Conservation (phyloP, 2,329 filamentous ascomycete species). For the Aspergillus tanneri region DNA sequence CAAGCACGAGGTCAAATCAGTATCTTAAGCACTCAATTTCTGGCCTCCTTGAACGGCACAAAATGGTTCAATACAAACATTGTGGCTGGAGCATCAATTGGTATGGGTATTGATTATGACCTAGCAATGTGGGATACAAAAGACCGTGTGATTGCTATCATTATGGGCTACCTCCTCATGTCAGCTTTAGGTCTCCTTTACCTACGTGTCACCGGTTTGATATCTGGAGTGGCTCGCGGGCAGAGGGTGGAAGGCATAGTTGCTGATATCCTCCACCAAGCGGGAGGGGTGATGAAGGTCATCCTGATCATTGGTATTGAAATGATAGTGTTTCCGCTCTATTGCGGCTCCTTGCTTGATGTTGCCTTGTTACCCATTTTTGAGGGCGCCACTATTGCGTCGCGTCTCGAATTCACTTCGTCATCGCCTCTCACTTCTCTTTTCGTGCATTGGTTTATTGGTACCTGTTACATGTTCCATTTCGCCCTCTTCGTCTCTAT, state of each 20-base stretch:
- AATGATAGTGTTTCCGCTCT: conserved; percentile 95
- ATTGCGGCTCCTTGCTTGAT: conserved; percentile 90
- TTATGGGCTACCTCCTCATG: conserved; percentile 77
- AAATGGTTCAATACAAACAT: conserved; percentile 30
- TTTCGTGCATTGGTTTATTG: conserved; percentile 98
- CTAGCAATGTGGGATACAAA: conserved; percentile 69
- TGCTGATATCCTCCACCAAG: conserved; percentile 83
- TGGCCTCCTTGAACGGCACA: conserved; percentile 25
- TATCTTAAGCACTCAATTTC: conserved; percentile 21
- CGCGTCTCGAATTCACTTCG: conserved; percentile 73
- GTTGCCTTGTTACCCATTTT: conserved; percentile 86
- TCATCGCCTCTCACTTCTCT: conserved; percentile 82
- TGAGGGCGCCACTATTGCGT: conserved; percentile 72
- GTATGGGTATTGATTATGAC: conserved; percentile 51
- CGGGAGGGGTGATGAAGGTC: conserved; percentile 95
- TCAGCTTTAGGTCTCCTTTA: conserved; percentile 75
- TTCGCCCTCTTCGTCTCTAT: conserved; percentile 98
- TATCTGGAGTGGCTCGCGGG: conserved; percentile 58
- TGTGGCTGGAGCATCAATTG: conserved; percentile 18
- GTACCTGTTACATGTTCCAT: conserved; percentile 99
- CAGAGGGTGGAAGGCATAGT: conserved; percentile 66
- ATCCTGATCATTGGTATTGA: conserved; percentile 98
- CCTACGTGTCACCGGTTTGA: conserved; percentile 68
- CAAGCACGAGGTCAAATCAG: conserved; percentile 23
- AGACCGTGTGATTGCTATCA: conserved; percentile 69